Percentiles rank a stretch among this genome's conserved stretches.
phyloP scores from a whole-genome alignment of 768 basidiomycete genomes.

The Wakefieldia striispora region DNA sequence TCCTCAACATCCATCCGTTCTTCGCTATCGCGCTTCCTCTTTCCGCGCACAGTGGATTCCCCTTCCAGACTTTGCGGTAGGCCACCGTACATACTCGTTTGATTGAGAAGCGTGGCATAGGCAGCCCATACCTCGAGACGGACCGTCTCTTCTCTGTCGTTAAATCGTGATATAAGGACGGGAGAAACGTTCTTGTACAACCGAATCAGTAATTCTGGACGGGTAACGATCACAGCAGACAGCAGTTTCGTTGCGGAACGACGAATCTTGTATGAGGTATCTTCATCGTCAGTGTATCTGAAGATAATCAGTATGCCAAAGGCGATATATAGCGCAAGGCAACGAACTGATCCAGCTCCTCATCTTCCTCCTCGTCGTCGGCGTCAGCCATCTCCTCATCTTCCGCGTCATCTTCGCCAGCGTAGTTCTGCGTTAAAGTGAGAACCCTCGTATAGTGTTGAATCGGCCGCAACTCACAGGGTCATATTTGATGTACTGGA shows the following conservation, averaged over 20 bases:
- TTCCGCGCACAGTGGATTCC: constrained; percentile 50
- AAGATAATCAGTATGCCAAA: background rate
- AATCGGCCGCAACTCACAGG: constrained; percentile 50
- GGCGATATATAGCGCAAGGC: background rate
- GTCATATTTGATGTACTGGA: constrained; percentile 86
- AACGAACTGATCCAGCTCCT: constrained; percentile 73
- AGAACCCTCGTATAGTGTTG: background rate
- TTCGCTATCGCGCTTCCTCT: constrained; percentile 75
- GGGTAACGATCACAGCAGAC: constrained; percentile 80
- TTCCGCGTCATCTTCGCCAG: constrained; percentile 65
- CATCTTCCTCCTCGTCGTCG: constrained; percentile 80
- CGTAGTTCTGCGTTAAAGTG: constrained; percentile 64
- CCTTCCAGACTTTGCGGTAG: constrained; percentile 50
- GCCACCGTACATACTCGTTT: constrained; percentile 79
- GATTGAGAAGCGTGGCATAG: constrained; percentile 76
- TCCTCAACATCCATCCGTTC: constrained; percentile 74
- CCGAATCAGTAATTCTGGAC: constrained; percentile 77
- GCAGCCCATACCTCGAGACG: constrained; percentile 90
- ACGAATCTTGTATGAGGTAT: constrained; percentile 96
- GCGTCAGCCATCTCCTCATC: constrained; percentile 59
- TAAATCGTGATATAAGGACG: constrained; percentile 85
- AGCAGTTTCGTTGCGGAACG: constrained; percentile 91
- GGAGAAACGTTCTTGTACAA: constrained; percentile 87
- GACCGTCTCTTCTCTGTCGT: constrained; percentile 94
- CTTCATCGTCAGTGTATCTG: constrained; percentile 97